Evolutionary conservation across 768 basidiomycete species (phyloP).

Genomic region (Tylopilus felleus): DNA sequence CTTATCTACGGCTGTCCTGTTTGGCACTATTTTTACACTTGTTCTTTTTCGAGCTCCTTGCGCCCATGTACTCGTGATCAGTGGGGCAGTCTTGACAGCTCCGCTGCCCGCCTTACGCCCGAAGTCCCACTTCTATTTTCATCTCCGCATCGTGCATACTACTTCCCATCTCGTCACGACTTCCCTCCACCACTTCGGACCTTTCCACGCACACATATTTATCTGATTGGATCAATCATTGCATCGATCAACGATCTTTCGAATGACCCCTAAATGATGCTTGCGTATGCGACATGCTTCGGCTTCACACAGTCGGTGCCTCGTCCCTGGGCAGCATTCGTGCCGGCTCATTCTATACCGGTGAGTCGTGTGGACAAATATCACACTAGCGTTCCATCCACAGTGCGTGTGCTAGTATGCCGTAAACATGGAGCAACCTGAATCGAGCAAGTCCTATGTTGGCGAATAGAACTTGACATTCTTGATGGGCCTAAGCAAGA

Average conservation of each 20-base stretch:
- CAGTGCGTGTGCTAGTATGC: no score
- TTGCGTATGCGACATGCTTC: not conserved
- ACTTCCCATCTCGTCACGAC: not conserved
- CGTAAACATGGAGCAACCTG: no score
- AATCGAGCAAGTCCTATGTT: no score
- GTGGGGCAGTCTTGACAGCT: no score
- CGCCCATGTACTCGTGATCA: not conserved
- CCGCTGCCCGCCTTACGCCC: not conserved
- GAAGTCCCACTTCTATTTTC: not conserved
- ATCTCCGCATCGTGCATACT: not conserved
- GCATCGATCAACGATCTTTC: not conserved
- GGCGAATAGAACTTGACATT: not conserved
- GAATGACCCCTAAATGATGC: not conserved
- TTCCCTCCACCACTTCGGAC: not conserved
- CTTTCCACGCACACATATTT: not conserved
- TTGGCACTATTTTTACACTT: not conserved
- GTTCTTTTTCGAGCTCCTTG: not conserved
- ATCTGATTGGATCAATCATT: not conserved
- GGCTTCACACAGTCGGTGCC: not conserved
- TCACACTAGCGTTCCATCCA: no score
- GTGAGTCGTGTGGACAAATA: not conserved
- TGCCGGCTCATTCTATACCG: not conserved
- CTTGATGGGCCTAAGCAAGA: not conserved
- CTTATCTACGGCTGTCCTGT: not conserved
- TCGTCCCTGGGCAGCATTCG: not conserved